Evolutionary conservation across 805 yeast species (phyloP).

Genomic region (Nakazawaea holstii): DNA sequence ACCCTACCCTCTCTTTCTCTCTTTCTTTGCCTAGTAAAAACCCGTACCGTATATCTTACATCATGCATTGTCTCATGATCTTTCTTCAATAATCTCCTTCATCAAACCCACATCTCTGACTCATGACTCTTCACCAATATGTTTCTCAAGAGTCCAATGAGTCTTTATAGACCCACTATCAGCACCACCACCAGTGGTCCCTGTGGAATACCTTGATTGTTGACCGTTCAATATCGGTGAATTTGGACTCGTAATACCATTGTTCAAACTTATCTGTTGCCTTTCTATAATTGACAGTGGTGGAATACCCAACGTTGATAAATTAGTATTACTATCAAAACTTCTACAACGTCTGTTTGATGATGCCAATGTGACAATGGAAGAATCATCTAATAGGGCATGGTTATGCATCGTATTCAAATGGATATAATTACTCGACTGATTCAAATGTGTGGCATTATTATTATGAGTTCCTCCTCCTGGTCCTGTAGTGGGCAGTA

Average conservation of each 20-base stretch:
- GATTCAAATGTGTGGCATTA: neutral
- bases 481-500: constrained; percentile 32
- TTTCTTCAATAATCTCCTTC: no score
- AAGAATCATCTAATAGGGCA: constrained; percentile 20
- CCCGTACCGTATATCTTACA: no score
- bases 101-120: no score
- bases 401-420: constrained; percentile 7
- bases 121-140: constrained; percentile 1
- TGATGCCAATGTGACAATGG: constrained; percentile 28
- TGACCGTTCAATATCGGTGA: constrained; percentile 1
- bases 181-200: neutral
- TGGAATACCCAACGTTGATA: constrained; percentile 64
- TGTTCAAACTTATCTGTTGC: constrained; percentile 1
- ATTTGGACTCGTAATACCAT: constrained; percentile 1
- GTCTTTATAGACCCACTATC: constrained; percentile 8
- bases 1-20: no score
- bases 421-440: constrained; percentile 7
- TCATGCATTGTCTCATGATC: neutral
- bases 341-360: constrained; percentile 28
- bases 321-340: constrained; percentile 43
- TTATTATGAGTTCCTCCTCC: constrained; percentile 1
- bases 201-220: constrained; percentile 1
- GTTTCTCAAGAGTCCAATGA: constrained; percentile 3
- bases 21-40: no score
- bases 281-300: constrained; percentile 70